A percentile compares a stretch with the other conserved stretches of the same genome.
phyloP scores from a whole-genome alignment of 352 stramenopile genomes.

The Peronospora belbahrii region DNA sequence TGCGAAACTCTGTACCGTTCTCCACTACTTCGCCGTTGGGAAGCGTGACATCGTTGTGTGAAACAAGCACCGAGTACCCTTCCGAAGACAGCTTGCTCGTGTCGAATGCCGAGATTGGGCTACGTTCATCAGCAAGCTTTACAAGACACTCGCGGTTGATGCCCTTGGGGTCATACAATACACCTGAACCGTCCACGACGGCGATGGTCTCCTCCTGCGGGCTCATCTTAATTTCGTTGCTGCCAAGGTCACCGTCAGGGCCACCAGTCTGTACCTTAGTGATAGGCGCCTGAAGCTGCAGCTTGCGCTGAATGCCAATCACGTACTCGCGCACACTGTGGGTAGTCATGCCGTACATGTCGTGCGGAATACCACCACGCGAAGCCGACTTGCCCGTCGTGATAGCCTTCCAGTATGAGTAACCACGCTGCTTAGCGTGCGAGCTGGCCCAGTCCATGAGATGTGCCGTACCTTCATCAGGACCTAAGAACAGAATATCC shows the following conservation, averaged over 20 bases:
- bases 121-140: slow-evolving; percentile 82
- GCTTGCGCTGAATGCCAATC: slow-evolving; percentile 87
- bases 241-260: slow-evolving; percentile 95
- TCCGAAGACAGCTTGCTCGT: slow-evolving; percentile 51
- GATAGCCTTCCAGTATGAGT: slow-evolving; percentile 93
- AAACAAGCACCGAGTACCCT: slow-evolving; percentile 59
- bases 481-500: slow-evolving; percentile 96
- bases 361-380: slow-evolving; percentile 96
- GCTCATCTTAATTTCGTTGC: slow-evolving; percentile 98
- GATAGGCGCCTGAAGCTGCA: slow-evolving; percentile 89
- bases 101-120: slow-evolving; percentile 89
- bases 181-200: slow-evolving; percentile 91
- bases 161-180: slow-evolving; percentile 92
- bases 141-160: slow-evolving; percentile 90
- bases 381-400: slow-evolving; percentile 94
- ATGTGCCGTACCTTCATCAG: slow-evolving; percentile 96
- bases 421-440: slow-evolving; percentile 89
- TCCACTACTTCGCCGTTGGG: slow-evolving; percentile 73
- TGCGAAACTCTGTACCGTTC: slow-evolving; percentile 93
- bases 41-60: slow-evolving; percentile 67
- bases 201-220: slow-evolving; percentile 92
- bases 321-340: slow-evolving; percentile 97
- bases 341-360: slow-evolving; percentile 96
- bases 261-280: slow-evolving; percentile 96
- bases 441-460: slow-evolving; percentile 95